phyloP scores from a whole-genome alignment of 202 grass and related monocot species.

The Carex arenaria region DNA sequence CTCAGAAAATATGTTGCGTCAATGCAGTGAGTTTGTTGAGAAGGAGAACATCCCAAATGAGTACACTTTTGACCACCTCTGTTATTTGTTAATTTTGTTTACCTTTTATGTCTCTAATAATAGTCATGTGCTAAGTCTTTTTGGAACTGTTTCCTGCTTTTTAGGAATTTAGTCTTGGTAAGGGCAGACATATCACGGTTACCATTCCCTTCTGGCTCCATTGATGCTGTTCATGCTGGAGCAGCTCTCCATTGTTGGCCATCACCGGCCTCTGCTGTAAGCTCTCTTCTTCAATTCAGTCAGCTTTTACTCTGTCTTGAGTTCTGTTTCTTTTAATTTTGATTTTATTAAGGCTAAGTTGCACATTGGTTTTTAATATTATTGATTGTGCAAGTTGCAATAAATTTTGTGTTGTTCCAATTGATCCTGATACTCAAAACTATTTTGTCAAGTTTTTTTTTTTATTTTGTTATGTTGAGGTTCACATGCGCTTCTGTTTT shows the following conservation, averaged over 20 bases:
- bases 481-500: neutral
- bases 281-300: slow-evolving; percentile 20
- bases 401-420: neutral
- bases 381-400: neutral
- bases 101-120: slow-evolving; percentile 5
- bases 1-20: slow-evolving; percentile 93
- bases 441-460: neutral
- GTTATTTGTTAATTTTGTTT: slow-evolving; percentile 4
- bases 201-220: slow-evolving; percentile 57
- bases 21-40: slow-evolving; percentile 66
- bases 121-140: neutral
- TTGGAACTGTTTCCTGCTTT: neutral
- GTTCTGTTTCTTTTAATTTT: neutral
- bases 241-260: slow-evolving; percentile 96
- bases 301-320: neutral
- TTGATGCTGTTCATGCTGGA: slow-evolving; percentile 89
- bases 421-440: neutral
- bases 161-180: slow-evolving; percentile 59
- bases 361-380: neutral
- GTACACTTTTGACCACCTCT: slow-evolving; percentile 32
- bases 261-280: slow-evolving; percentile 81
- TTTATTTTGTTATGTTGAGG: neutral
- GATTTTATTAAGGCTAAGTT: neutral
- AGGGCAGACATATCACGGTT: slow-evolving; percentile 91
- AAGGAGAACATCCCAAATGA: slow-evolving; percentile 64